A percentile compares a stretch with the other conserved stretches of the same genome.
These are phyloP conservation scores for Colletotrichum acutatum DNA, from an alignment of 2,329 filamentous ascomycete species.

Conservation along the genomic window DNA sequence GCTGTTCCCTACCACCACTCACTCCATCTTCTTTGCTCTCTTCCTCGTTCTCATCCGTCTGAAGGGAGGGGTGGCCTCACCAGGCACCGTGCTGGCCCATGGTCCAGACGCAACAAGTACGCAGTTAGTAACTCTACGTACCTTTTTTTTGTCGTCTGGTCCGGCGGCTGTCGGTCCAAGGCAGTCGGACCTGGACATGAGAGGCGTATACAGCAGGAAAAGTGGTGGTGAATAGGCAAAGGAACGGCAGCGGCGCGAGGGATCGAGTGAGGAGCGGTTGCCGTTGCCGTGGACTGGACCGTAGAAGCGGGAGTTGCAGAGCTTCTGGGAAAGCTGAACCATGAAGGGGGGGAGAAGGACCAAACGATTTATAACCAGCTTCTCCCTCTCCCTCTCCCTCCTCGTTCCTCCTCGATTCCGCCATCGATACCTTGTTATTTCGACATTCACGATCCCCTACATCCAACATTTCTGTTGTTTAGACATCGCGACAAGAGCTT, in stretches of 20 bases:
- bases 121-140: conserved; percentile 27
- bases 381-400: conserved; percentile 14
- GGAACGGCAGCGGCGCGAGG: conserved; percentile 3
- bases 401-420: conserved; percentile 17
- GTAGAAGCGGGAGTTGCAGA: conserved; percentile 31
- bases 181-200: conserved; percentile 22
- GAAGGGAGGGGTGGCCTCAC: conserved; percentile 22
- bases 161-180: conserved; percentile 32
- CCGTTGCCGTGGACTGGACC: conserved; percentile 1
- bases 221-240: conserved; percentile 11
- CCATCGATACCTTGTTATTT: conserved; percentile 34
- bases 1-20: not conserved
- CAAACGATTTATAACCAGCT: conserved; percentile 32
- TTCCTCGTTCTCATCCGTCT: not conserved
- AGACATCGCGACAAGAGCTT: conserved; percentile 31
- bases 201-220: conserved; percentile 2
- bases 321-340: conserved; percentile 28
- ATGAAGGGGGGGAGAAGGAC: conserved; percentile 7
- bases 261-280: not conserved
- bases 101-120: conserved; percentile 18
- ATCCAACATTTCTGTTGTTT: conserved; percentile 25
- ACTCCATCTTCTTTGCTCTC: not conserved
- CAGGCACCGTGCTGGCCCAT: conserved; percentile 8
- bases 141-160: conserved; percentile 8
- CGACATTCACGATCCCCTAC: conserved; percentile 28